Evolutionary conservation across 1,139 yeast species (phyloP).

Genomic region (Geotrichum phurueaensis): DNA sequence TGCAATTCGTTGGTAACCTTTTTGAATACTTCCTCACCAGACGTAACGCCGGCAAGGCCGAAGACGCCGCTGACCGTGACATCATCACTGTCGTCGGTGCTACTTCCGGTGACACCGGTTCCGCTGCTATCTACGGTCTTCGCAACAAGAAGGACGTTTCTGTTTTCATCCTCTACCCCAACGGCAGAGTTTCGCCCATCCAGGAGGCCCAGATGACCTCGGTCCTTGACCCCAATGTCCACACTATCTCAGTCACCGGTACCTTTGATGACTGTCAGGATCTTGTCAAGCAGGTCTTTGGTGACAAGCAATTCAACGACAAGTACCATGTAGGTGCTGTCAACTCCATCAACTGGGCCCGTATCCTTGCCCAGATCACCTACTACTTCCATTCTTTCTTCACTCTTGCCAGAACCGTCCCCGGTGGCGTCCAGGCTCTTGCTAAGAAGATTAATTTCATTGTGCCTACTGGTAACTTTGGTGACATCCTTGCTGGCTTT

Average conservation of each 20-base stretch:
- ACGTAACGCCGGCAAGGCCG: conserved; percentile 59
- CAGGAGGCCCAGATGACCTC: conserved; percentile 99
- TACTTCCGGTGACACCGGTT: conserved; percentile 97
- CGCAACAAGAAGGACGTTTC: conserved; percentile 95
- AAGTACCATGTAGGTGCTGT: conserved; percentile 96
- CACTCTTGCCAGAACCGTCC: conserved; percentile 44
- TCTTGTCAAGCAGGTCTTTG: conserved; percentile 86
- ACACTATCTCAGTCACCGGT: conserved; percentile 89
- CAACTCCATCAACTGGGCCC: conserved; percentile 97
- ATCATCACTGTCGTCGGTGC: conserved; percentile 96
- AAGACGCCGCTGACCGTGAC: conserved; percentile 53
- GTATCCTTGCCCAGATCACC: conserved; percentile 95
- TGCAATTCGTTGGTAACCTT: conserved; percentile 93
- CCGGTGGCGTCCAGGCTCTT: conserved; percentile 33
- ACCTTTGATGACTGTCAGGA: conserved; percentile 98
- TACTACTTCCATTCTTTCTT: conserved; percentile 91
- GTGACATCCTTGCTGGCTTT: conserved; percentile 95
- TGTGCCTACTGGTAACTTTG: conserved; percentile 97
- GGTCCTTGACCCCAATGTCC: conserved; percentile 89
- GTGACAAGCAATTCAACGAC: conserved; percentile 78
- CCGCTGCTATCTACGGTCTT: conserved; percentile 97
- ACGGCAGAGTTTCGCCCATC: conserved; percentile 94
- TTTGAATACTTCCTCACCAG: conserved; percentile 86
- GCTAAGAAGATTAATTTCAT: conserved; percentile 57
- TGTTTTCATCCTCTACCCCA: conserved; percentile 91